Evolutionary conservation across 129 eudicot genomes (phyloP).

Genomic region (Erigeron canadensis): DNA sequence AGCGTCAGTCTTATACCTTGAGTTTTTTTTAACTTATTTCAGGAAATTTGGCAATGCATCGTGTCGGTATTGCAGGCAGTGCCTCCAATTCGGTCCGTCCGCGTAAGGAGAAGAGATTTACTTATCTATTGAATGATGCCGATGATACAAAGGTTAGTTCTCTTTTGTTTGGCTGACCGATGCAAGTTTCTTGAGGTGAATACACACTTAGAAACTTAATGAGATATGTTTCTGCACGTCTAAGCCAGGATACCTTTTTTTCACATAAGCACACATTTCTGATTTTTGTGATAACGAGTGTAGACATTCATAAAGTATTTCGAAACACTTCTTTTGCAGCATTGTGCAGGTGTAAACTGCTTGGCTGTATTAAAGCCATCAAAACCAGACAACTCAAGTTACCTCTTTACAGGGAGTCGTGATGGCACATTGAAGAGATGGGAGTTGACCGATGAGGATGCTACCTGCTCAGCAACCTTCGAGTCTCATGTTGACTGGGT

Average conservation of each 20-base stretch:
- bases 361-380: slow-evolving; percentile 76
- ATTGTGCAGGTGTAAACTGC: slow-evolving; percentile 92
- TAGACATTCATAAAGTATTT: background rate
- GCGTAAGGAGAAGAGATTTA: slow-evolving; percentile 91
- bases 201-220: background rate
- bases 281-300: background rate
- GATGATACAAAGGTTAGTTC: slow-evolving; percentile 82
- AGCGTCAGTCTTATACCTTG: slow-evolving; percentile 12
- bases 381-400: slow-evolving; percentile 47
- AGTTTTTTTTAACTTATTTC: slow-evolving; percentile 21
- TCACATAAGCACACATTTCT: background rate
- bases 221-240: background rate
- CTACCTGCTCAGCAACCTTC: slow-evolving; percentile 87
- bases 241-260: background rate
- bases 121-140: slow-evolving; percentile 75
- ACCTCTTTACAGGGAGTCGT: slow-evolving; percentile 91
- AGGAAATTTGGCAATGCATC: slow-evolving; percentile 77
- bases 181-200: background rate
- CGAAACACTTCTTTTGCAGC: slow-evolving; percentile 47
- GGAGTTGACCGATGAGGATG: slow-evolving; percentile 67
- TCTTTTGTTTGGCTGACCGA: slow-evolving; percentile 1
- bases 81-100: slow-evolving; percentile 68
- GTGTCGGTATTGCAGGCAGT: slow-evolving; percentile 91
- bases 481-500: slow-evolving; percentile 99
- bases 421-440: slow-evolving; percentile 96